A percentile compares a stretch with the other conserved stretches of the same genome.
phyloP scores from a whole-genome alignment of 805 yeast species.

The Yamadazyma insecticola region DNA sequence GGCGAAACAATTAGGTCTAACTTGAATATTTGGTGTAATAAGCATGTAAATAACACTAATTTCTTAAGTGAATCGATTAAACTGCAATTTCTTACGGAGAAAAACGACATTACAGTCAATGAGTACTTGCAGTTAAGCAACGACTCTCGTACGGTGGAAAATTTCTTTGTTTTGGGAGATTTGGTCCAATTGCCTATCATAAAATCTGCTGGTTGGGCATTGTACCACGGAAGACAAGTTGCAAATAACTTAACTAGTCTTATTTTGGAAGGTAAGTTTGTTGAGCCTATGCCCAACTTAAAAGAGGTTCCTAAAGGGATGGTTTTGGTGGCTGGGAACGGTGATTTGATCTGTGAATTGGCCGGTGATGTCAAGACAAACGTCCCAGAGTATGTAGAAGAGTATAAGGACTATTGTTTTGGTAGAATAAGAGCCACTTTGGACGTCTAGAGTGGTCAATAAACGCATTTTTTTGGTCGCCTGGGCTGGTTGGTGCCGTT shows the following conservation, averaged over 20 bases:
- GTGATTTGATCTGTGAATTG: conserved; percentile 33
- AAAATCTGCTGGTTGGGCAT: conserved; percentile 44
- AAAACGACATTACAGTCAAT: conserved; percentile 30
- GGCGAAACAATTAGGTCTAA: conserved; percentile 23
- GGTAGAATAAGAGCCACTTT: conserved; percentile 37
- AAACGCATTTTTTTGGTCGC: too few species aligned
- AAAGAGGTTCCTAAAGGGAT: conserved; percentile 34
- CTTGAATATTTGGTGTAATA: conserved; percentile 34
- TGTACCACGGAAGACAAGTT: conserved; percentile 36
- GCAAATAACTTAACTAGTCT: conserved; percentile 32
- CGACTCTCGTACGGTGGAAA: conserved; percentile 13
- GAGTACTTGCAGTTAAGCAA: conserved; percentile 30
- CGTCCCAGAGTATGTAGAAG: conserved; percentile 28
- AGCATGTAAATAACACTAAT: conserved; percentile 27
- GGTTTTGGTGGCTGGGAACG: conserved; percentile 38
- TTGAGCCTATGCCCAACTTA: conserved; percentile 31
- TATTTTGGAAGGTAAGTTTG: conserved; percentile 23
- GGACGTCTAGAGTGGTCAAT: too few species aligned
- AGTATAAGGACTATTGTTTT: conserved; percentile 38
- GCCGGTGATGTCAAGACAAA: conserved; percentile 30
- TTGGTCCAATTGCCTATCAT: conserved; percentile 36
- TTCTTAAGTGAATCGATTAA: conserved; percentile 18
- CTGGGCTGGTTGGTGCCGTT: too few species aligned
- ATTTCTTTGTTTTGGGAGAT: conserved; percentile 36
- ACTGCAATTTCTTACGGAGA: conserved; percentile 19